Conservation (phyloP, 1,284 basidiomycete genomes). For the Heterobasidion annosum region DNA sequence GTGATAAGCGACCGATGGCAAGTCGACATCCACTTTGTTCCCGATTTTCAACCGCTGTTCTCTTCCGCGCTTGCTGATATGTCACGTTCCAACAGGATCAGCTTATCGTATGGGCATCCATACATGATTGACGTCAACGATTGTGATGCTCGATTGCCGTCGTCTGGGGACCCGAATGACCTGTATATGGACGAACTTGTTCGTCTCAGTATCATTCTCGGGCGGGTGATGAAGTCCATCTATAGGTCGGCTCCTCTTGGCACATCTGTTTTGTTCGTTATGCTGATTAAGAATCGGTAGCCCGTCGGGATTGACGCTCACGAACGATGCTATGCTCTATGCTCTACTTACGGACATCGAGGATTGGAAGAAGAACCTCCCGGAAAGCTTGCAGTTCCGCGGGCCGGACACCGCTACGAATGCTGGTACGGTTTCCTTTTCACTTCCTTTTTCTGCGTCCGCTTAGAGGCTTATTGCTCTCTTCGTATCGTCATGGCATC, state of each 20-base stretch:
- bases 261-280: not conserved
- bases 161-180: conserved; percentile 61
- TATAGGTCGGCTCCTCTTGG: conserved; percentile 49
- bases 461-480: not conserved
- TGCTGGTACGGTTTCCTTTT: conserved; percentile 42
- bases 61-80: no score
- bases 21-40: conserved; percentile 13
- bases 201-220: conserved; percentile 80
- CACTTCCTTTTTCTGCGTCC: not conserved
- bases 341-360: conserved; percentile 68
- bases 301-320: conserved; percentile 76
- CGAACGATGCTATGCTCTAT: conserved; percentile 72
- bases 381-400: conserved; percentile 64
- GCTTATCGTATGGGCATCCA: conserved; percentile 76
- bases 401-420: conserved; percentile 54
- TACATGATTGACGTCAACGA: conserved; percentile 90
- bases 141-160: conserved; percentile 86
- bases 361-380: conserved; percentile 68
- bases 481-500: not conserved
- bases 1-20: conserved; percentile 90
- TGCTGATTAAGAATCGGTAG: conserved; percentile 26
- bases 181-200: conserved; percentile 82
- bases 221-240: conserved; percentile 84
- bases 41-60: not conserved
- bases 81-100: conserved; percentile 38